These are phyloP conservation scores for Akanthomyces muscarius DNA, from an alignment of 2,329 filamentous ascomycete species.

Conservation along the genomic window DNA sequence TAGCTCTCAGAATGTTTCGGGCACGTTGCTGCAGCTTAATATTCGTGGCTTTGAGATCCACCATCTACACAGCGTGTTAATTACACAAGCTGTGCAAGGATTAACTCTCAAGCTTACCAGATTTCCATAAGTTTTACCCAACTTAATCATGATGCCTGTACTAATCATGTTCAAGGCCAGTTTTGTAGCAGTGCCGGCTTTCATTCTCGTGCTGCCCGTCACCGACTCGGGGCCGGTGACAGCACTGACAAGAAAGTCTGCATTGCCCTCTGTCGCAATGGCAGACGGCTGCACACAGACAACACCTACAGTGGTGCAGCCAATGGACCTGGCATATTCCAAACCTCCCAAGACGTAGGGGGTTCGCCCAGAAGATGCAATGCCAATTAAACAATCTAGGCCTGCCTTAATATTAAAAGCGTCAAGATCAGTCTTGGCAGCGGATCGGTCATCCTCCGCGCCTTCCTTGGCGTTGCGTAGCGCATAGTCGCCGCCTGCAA, in stretches of 20 bases:
- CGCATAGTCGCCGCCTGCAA: slow-evolving; percentile 39
- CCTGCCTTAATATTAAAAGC: slow-evolving; percentile 26
- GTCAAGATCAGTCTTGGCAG: slow-evolving; percentile 30
- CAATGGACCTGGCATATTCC: slow-evolving; percentile 32
- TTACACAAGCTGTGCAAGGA: slow-evolving; percentile 13
- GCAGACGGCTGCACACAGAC: slow-evolving; percentile 35
- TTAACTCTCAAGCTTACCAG: slow-evolving; percentile 27
- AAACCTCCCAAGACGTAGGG: slow-evolving; percentile 35
- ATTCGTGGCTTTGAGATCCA: slow-evolving; percentile 36
- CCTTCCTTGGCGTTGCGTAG: slow-evolving; percentile 38
- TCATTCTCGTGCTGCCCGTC: slow-evolving; percentile 43
- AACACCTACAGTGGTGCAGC: slow-evolving; percentile 35
- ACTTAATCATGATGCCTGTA: slow-evolving; percentile 38
- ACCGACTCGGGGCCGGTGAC: slow-evolving; percentile 40
- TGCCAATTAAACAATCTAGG: slow-evolving; percentile 37
- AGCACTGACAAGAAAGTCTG: slow-evolving; percentile 31
- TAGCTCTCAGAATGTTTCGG: slow-evolving; percentile 24
- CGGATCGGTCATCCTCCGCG: slow-evolving; percentile 35
- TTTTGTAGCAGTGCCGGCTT: slow-evolving; percentile 43
- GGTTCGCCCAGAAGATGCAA: slow-evolving; percentile 40
- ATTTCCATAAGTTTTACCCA: slow-evolving; percentile 40
- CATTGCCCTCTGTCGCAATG: slow-evolving; percentile 21
- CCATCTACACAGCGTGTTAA: slow-evolving; percentile 24
- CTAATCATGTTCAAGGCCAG: slow-evolving; percentile 39
- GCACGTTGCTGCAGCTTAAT: slow-evolving; percentile 29